Base-by-base conservation (phyloP, 139 green algal species). In the Ettlia oleoabundans region DNA sequence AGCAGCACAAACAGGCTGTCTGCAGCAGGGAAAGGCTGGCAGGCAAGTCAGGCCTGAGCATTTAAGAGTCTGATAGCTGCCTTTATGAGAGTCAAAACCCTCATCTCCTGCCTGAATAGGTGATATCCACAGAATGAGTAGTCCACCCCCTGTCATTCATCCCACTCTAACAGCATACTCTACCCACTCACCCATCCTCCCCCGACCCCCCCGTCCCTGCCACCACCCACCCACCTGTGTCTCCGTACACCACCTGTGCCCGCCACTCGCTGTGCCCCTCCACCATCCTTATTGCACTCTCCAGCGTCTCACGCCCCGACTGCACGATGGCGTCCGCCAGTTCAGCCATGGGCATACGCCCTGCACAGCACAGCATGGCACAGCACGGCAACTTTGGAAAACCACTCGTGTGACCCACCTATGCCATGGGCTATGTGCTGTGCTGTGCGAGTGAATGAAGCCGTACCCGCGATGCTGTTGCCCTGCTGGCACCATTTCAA, bases 311-410 rank as follows among this genome's bases (percentile, higher is more conserved):
- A 26, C 96, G 81, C 3, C 93, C 96, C 58, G 81, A 86, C 82
- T 94, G 87, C 70, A 99, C 96, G 65, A 99, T 99, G 18, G 94
- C 88, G 84, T 99, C 97, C 9, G 97, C 97, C 61, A 99, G 89
- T 91, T 99, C 96, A 9, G 96, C 95, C 72, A 94, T 94, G 15
- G 97, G 97, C 97, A 99, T 98, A 61, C 96, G 91, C 1, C 97
- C 96, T 81, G 78, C 42, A 30, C 19, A n/a, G n/a, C n/a, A n/a
- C n/a, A n/a, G n/a, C n/a, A n/a, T n/a, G n/a, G n/a, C n/a, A n/a
- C n/a, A n/a, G n/a, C n/a, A n/a, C n/a, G n/a, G n/a, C n/a, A n/a
- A n/a, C n/a, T n/a, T n/a, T n/a, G n/a, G n/a, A n/a, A n/a, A n/a
- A n/a, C n/a, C n/a, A n/a, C n/a, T n/a, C n/a, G n/a, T n/a, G n/a